phyloP scores from a whole-genome alignment of 352 stramenopile species.

The Thraustochytrium sp. region DNA sequence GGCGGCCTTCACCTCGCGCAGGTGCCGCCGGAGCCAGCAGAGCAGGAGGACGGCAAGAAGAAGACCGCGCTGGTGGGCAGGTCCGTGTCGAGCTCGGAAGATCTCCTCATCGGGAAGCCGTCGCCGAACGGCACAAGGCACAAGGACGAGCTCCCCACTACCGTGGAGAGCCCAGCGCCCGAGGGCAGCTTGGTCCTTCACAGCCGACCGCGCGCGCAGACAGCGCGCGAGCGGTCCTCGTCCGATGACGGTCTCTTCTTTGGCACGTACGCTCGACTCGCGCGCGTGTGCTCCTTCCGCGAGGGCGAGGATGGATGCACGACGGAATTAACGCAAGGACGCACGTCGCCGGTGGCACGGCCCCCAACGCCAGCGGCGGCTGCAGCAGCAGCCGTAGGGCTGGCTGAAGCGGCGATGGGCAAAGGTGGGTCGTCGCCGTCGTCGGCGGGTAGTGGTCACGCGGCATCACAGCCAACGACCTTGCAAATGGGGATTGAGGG shows the following conservation, averaged over 20 bases:
- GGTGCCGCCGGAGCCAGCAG: background rate
- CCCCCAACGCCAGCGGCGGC: background rate
- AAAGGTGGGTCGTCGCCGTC: too few species aligned
- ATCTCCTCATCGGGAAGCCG: background rate
- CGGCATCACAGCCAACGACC: background rate
- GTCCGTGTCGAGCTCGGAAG: background rate
- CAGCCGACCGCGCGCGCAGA: background rate
- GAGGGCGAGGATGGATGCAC: background rate
- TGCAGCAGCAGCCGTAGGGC: too few species aligned
- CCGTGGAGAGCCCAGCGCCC: background rate
- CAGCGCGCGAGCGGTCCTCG: background rate
- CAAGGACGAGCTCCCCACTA: background rate
- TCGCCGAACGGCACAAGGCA: background rate
- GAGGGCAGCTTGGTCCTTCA: background rate
- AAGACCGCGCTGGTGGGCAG: background rate
- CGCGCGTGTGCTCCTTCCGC: slow-evolving; percentile 15
- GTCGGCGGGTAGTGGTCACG: too few species aligned
- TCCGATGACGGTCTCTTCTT: slow-evolving; percentile 36
- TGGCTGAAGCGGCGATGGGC: too few species aligned
- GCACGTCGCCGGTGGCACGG: background rate
- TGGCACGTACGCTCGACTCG: background rate
- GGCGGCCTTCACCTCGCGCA: background rate
- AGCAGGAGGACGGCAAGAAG: background rate
- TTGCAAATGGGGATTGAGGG: background rate
- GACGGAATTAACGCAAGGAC: background rate